Percentiles rank a stretch among this genome's conserved stretches.
Evolutionary conservation across 1,284 basidiomycete species (phyloP).

Genomic region (Microbotryum silenes-acaulis): DNA sequence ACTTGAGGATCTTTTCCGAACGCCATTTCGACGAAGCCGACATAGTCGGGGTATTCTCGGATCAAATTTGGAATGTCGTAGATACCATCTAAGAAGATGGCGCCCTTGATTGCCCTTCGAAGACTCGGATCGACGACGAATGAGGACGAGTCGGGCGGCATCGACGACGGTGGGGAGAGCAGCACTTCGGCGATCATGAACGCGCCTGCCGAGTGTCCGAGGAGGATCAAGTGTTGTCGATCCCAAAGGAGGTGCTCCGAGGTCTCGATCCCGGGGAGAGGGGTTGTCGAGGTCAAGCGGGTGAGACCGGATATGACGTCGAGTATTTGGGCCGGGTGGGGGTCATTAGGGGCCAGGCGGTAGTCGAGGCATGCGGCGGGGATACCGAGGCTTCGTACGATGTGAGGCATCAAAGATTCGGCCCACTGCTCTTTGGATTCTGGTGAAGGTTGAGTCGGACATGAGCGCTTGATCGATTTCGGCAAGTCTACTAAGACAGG

Average conservation of each 20-base stretch:
- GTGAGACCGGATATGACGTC: conserved; percentile 24
- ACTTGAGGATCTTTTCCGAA: conserved; percentile 8
- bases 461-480: background rate
- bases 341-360: conserved; percentile 20
- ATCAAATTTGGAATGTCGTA: conserved; percentile 27
- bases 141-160: background rate
- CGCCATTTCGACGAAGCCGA: conserved; percentile 19
- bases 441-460: background rate
- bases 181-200: conserved; percentile 19
- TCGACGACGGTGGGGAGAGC: conserved; percentile 8
- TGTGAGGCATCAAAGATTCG: conserved; percentile 10
- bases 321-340: conserved; percentile 23
- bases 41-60: conserved; percentile 27
- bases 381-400: conserved; percentile 11
- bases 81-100: conserved; percentile 26
- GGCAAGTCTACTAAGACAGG: background rate
- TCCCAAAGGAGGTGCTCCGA: conserved; percentile 16
- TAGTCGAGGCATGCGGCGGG: conserved; percentile 28
- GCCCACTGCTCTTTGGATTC: conserved; percentile 23
- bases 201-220: conserved; percentile 29
- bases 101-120: conserved; percentile 6
- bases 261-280: too few relatives aligned
- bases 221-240: conserved; percentile 8
- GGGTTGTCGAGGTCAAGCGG: conserved; percentile 1
- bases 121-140: conserved; percentile 10